Base-by-base conservation (phyloP, 768 basidiomycete species). In the Chlorophyllum brunneum region DNA sequence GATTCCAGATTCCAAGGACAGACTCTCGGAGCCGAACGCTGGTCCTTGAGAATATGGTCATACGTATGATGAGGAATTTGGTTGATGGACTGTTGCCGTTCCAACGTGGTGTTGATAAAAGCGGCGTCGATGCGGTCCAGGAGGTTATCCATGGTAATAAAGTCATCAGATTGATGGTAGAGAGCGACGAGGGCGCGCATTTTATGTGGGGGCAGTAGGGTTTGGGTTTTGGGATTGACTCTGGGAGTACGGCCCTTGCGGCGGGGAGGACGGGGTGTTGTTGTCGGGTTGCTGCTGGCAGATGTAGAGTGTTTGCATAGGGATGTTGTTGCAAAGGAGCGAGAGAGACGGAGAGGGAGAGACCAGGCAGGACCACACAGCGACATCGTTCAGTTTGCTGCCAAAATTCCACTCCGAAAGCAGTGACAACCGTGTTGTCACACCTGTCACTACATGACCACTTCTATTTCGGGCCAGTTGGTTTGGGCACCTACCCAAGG, bases 141-240 rank as follows among this genome's bases (percentile, higher is more conserved):
- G 26, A 92, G 79, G 60, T 79, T 90, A 57, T 87, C 84, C 18
- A 72, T 71, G 9, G 88, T 88, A 56, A 92, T 77, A 70, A 87
- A 89, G 2, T 72, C 69, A 51, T 80, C 80, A 43, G 83, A 70
- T 69, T 88, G 81, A 71, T 92, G 88, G 71, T 91, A 92, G 48
- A 92, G 78, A 8, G 81, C 76, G 56, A 90, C 77, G 56, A 91
- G 82, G 2, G 86, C 83, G 54, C 86, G 85, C 72, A 89, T 73
- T 69, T 79, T 80, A 18, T 77, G 71, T 2, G 75, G 73, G 2
- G 84, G 73, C 3, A 85, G 75, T n/a, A 68, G 62, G 23, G 67
- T 61, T 39, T 59, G 59, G 16, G 61, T 34, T 30, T 62, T 62
- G 34, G 60, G 48, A 34, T 55, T 59, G 31, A 59, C 53, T 24